Evolutionary conservation across 2,329 filamentous ascomycete genomes (phyloP), one percentile per base, ranked within the genome.

Genomic region (Neopestalotiopsis clavispora): DNA sequence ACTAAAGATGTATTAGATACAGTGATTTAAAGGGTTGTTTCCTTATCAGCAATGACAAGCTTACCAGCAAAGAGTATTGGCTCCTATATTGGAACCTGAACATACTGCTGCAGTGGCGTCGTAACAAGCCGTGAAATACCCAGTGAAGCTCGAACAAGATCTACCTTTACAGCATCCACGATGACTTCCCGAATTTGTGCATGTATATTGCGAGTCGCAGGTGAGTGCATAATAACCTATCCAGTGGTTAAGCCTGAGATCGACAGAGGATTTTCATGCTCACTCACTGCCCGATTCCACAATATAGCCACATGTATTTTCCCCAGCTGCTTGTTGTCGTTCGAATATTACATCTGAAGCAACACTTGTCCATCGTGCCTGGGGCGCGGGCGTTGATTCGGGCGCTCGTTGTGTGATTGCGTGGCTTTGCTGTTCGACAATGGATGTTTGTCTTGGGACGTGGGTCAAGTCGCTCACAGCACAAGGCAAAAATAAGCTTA

Each of bases 21-120:
- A 4, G 34, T 30, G 4, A 56, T 23, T 9, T 1, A 7, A 38
- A 6, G 34, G 34, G 10, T 4, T 57, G 38, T 34, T 38, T 23
- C 4, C 28, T 38, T 13, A 23, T 30, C 14, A 20, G 38, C n/a
- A 62, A 14, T 28, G 20, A 34, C 32, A 28, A n/a, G 67, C 70
- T 66, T 70, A 75, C 73, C 73, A 75, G 61, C 72, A 74, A 34
- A 69, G 62, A 28, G 70, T 69, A 42, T 69, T 61, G 1, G 67
- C 62, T 13, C 71, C 73, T 13, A 65, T 38, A 23, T 30, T 66
- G 9, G 38, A 56, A 13, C 12, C 28, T 23, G 52, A 65, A 60
- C 71, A 72, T 9, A 32, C 59, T 17, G 68, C 49, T n/a, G 71
- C 67, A 4, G 69, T 70, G 3, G 61, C 65, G 34, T 72, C 71